Percentiles rank a stretch among this genome's conserved stretches.
phyloP scores from a whole-genome alignment of 139 green algal species.

The Yamagishiella unicocca region DNA sequence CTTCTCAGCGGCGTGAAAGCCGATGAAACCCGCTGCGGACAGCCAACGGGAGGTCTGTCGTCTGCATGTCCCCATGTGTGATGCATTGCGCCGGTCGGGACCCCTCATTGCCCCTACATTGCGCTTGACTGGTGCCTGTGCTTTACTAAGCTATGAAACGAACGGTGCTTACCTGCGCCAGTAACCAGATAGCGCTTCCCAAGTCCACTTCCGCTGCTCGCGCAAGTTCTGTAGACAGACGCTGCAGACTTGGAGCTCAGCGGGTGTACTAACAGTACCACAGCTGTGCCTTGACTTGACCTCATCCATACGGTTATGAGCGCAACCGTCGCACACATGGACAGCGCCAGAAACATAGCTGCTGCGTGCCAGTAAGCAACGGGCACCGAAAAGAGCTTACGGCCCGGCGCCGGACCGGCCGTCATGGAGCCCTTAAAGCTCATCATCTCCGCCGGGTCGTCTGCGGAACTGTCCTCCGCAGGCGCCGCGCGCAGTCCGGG shows the following conservation, averaged over 20 bases:
- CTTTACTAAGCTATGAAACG: too few relatives aligned
- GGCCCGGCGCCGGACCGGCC: not conserved
- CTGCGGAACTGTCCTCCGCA: too few relatives aligned
- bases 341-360: not conserved
- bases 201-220: conserved; percentile 18
- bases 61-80: not conserved
- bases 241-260: not conserved
- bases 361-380: not conserved
- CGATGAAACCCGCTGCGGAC: conserved; percentile 80
- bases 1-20: conserved; percentile 66
- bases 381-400: not conserved
- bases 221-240: conserved; percentile 18
- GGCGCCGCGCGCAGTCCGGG: too few relatives aligned
- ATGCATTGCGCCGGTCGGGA: not conserved
- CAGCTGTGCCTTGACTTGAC: not conserved
- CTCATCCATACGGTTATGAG: not conserved
- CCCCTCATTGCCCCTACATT: not conserved
- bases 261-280: conserved; percentile 19
- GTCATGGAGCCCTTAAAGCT: not conserved
- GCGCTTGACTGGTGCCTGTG: too few relatives aligned
- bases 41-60: not conserved
- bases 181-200: conserved; percentile 40
- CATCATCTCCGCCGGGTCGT: too few relatives aligned
- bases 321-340: not conserved
- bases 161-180: not conserved